Evolutionary conservation across 495 filamentous ascomycete species (phyloP).

Genomic region (Xylaria intraflava): DNA sequence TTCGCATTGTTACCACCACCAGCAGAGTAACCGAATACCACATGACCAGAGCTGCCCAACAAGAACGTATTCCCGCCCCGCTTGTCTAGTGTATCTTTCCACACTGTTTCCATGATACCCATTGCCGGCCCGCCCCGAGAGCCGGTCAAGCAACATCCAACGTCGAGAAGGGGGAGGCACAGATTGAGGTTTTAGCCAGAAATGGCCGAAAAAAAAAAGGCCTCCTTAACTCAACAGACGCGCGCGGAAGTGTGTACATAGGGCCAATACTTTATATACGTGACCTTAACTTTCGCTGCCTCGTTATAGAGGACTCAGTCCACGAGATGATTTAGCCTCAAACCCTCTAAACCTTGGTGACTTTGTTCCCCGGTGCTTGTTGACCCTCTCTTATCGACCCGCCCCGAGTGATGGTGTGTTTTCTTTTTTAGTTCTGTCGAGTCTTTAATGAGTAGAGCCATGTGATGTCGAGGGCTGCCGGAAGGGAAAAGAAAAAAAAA

Average conservation of each 20-base stretch:
- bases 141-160: constrained; percentile 2
- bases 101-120: constrained; percentile 26
- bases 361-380: too few species aligned
- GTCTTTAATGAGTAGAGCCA: too few species aligned
- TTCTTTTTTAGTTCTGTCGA: too few species aligned
- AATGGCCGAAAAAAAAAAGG: not conserved
- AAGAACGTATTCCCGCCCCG: constrained; percentile 21
- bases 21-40: constrained; percentile 16
- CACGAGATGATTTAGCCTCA: not conserved
- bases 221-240: constrained; percentile 24
- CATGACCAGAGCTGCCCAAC: constrained; percentile 12
- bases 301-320: constrained; percentile 6
- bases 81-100: constrained; percentile 17
- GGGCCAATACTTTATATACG: constrained; percentile 4
- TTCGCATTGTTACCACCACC: constrained; percentile 14
- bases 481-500: too few species aligned
- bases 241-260: constrained; percentile 9
- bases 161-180: constrained; percentile 5
- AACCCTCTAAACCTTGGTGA: too few species aligned
- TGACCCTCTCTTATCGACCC: too few species aligned
- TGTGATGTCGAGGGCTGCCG: too few species aligned
- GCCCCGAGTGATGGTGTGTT: too few species aligned
- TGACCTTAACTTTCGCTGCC: too few species aligned
- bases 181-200: too few species aligned
- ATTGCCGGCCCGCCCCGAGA: not conserved